Conservation (phyloP, 2,329 filamentous ascomycete species). For the Colletotrichum euphorbiae region DNA sequence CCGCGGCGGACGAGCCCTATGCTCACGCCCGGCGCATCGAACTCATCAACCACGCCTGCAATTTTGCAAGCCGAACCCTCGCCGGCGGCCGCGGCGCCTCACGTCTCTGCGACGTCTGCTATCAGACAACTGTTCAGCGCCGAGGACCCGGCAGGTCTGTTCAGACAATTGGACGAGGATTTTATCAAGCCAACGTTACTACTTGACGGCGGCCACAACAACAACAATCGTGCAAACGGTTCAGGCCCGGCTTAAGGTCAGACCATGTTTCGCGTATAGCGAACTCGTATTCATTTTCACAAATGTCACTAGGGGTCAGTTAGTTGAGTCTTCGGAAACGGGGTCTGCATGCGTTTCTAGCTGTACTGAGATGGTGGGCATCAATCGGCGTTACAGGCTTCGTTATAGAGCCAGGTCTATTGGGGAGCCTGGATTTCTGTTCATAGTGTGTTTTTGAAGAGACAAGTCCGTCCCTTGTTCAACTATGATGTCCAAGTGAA, state of each 20-base stretch:
- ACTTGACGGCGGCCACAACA: constrained; percentile 72
- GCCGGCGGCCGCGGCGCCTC: constrained; percentile 45
- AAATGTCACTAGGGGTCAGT: constrained; percentile 12
- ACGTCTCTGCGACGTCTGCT: constrained; percentile 79
- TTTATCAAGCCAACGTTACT: constrained; percentile 94
- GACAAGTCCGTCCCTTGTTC: not conserved
- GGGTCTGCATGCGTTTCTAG: constrained; percentile 19
- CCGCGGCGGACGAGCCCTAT: constrained; percentile 55
- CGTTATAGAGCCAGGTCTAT: constrained; percentile 23
- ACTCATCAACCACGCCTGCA: constrained; percentile 37
- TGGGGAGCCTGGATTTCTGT: not conserved
- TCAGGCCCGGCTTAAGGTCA: constrained; percentile 24
- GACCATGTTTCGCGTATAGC: not conserved
- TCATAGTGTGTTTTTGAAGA: constrained; percentile 1
- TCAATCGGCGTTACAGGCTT: constrained; percentile 30
- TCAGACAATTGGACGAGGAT: constrained; percentile 93
- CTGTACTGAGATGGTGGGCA: constrained; percentile 25
- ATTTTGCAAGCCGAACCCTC: constrained; percentile 39
- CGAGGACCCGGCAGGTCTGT: constrained; percentile 90
- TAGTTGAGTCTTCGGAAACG: constrained; percentile 1
- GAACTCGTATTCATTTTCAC: not conserved
- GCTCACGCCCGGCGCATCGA: constrained; percentile 41
- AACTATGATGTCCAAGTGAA: too few relatives aligned
- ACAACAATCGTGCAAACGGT: constrained; percentile 28
- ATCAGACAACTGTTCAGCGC: constrained; percentile 84